A percentile compares a stretch with the other conserved stretches of the same genome.
These are phyloP conservation scores for Hypoxylon rickii DNA, from an alignment of 495 filamentous ascomycete genomes.

Conservation along the genomic window DNA sequence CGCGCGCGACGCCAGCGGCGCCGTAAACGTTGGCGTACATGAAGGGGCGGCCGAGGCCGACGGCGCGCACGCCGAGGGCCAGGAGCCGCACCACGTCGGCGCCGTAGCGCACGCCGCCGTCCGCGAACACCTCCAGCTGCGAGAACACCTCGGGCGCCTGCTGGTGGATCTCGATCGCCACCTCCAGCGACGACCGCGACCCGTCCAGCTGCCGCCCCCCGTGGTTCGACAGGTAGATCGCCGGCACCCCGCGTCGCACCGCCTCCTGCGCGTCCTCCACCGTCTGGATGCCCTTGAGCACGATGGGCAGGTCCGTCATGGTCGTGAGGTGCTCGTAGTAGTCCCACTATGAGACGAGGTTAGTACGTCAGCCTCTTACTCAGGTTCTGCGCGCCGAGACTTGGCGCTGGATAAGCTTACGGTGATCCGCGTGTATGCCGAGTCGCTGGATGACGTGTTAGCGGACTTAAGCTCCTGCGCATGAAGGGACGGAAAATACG, in stretches of 20 bases:
- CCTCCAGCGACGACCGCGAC: slow-evolving; percentile 41
- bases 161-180: slow-evolving; percentile 44
- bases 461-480: slow-evolving; percentile 1
- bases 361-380: slow-evolving; percentile 7
- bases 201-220: slow-evolving; percentile 49
- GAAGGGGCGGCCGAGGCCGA: slow-evolving; percentile 50
- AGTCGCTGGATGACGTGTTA: slow-evolving; percentile 6
- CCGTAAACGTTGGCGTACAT: slow-evolving; percentile 53
- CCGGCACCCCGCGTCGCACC: slow-evolving; percentile 34
- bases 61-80: slow-evolving; percentile 50
- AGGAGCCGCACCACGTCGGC: slow-evolving; percentile 51
- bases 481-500: neutral
- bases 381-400: neutral
- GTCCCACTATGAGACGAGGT: slow-evolving; percentile 30
- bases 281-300: slow-evolving; percentile 50
- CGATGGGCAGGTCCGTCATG: slow-evolving; percentile 45
- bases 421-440: slow-evolving; percentile 30
- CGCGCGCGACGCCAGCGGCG: slow-evolving; percentile 40
- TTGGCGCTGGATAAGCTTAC: slow-evolving; percentile 18
- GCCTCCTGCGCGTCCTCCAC: slow-evolving; percentile 47
- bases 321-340: slow-evolving; percentile 35
- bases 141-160: slow-evolving; percentile 45
- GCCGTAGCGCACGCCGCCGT: slow-evolving; percentile 53
- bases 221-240: slow-evolving; percentile 50
- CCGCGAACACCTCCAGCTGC: slow-evolving; percentile 47